Conservation (phyloP, 441 rosid genomes). For the Hypseocharis bilobata region DNA sequence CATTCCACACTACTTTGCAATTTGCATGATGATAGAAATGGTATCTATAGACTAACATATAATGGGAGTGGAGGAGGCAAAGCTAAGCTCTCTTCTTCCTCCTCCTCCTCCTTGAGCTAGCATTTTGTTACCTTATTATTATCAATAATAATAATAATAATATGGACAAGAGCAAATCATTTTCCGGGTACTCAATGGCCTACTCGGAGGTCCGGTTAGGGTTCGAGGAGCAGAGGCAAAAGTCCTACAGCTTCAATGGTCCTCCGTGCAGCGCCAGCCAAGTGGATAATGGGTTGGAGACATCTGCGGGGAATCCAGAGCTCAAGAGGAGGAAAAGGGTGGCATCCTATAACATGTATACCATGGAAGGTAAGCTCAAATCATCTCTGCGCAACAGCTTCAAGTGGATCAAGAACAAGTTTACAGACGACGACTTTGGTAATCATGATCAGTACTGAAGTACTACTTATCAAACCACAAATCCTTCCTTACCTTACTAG, state of each 20-base stretch:
- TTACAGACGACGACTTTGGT: constrained; percentile 7
- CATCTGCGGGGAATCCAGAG: constrained; percentile 16
- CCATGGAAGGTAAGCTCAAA: constrained; percentile 23
- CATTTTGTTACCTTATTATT: too few relatives aligned
- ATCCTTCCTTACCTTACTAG: too few relatives aligned
- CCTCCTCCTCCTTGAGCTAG: too few relatives aligned
- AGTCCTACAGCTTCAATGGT: constrained; percentile 27
- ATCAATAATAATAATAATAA: too few relatives aligned
- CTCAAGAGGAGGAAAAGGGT: constrained; percentile 24
- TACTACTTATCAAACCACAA: too few relatives aligned
- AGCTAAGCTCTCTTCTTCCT: too few relatives aligned
- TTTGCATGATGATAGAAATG: too few relatives aligned
- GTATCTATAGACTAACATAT: too few relatives aligned
- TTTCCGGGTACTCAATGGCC: constrained; percentile 13
- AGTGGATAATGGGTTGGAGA: background rate
- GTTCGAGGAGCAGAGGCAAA: constrained; percentile 23
- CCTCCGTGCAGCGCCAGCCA: constrained; percentile 8
- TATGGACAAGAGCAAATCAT: constrained; percentile 30
- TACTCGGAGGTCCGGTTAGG: constrained; percentile 17
- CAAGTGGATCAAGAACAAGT: constrained; percentile 28
- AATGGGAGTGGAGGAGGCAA: too few relatives aligned
- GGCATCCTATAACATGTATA: constrained; percentile 26
- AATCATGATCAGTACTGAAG: too few relatives aligned
- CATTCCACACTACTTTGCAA: too few relatives aligned
- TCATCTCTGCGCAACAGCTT: constrained; percentile 24